A percentile compares a stretch with the other conserved stretches of the same genome.
These are phyloP conservation scores for Pseudozyma sp. DNA, from an alignment of 1,284 basidiomycete species.

Conservation along the genomic window DNA sequence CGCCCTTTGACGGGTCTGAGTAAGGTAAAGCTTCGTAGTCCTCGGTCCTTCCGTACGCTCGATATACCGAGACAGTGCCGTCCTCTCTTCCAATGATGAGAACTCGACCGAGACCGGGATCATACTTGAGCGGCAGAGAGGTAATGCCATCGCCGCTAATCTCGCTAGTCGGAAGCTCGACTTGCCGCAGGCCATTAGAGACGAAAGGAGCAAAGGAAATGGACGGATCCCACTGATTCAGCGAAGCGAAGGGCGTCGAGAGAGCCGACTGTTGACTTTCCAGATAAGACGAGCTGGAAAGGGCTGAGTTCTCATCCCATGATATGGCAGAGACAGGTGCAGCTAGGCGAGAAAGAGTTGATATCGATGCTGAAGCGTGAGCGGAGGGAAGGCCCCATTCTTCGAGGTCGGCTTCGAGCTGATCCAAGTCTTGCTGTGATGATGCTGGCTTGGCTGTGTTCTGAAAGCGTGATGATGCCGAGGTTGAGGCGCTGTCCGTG, in stretches of 20 bases:
- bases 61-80: conserved; percentile 33
- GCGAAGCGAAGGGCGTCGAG: neutral
- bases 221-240: conserved; percentile 45
- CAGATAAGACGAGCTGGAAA: conserved; percentile 19
- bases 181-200: conserved; percentile 18
- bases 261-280: neutral
- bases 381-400: conserved; percentile 36
- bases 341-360: conserved; percentile 9
- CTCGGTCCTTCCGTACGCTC: conserved; percentile 34
- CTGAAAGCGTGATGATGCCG: conserved; percentile 2
- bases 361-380: neutral
- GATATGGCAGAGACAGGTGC: conserved; percentile 33
- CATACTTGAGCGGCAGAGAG: conserved; percentile 12
- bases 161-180: neutral
- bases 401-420: conserved; percentile 28
- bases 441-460: neutral
- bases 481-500: neutral
- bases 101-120: conserved; percentile 34
- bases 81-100: conserved; percentile 35
- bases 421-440: conserved; percentile 11
- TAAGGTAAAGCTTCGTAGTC: conserved; percentile 18
- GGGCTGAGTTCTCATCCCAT: conserved; percentile 41
- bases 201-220: conserved; percentile 42
- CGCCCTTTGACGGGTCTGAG: neutral
- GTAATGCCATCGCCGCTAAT: neutral